phyloP scores from a whole-genome alignment of 148 eudicot genomes.

The Rhododendron griersonianum region DNA sequence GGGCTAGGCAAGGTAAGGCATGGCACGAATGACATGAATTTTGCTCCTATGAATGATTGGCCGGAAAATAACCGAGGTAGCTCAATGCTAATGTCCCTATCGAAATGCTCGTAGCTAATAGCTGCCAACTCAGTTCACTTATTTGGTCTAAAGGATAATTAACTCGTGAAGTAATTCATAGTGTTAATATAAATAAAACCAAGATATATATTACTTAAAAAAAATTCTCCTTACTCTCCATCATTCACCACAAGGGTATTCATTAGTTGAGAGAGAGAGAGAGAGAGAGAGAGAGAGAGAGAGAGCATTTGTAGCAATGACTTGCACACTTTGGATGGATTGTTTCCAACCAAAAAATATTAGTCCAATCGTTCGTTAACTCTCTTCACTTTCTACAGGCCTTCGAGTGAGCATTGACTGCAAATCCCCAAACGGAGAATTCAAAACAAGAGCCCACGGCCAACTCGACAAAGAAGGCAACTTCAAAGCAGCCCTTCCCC shows the following conservation, averaged over 20 bases:
- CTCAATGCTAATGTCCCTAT: no score
- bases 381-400: constrained; percentile 15
- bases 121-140: no score
- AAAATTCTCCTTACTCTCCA: no score
- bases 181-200: no score
- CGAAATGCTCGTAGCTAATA: no score
- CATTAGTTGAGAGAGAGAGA: not conserved
- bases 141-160: no score
- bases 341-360: not conserved
- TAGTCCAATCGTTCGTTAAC: not conserved
- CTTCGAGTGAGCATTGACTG: constrained; percentile 43
- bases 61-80: no score
- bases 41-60: no score
- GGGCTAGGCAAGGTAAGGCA: no score
- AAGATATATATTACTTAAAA: not conserved
- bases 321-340: not conserved
- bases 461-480: constrained; percentile 37
- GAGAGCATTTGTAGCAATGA: not conserved
- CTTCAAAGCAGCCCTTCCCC: constrained; percentile 34
- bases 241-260: not conserved
- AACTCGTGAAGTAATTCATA: no score
- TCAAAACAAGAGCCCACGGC: constrained; percentile 31
- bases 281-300: not conserved
- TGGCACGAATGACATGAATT: no score
- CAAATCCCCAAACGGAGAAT: constrained; percentile 33